These are phyloP conservation scores for Escovopsis sp. DNA, from an alignment of 2,329 filamentous ascomycete species.

Conservation along the genomic window DNA sequence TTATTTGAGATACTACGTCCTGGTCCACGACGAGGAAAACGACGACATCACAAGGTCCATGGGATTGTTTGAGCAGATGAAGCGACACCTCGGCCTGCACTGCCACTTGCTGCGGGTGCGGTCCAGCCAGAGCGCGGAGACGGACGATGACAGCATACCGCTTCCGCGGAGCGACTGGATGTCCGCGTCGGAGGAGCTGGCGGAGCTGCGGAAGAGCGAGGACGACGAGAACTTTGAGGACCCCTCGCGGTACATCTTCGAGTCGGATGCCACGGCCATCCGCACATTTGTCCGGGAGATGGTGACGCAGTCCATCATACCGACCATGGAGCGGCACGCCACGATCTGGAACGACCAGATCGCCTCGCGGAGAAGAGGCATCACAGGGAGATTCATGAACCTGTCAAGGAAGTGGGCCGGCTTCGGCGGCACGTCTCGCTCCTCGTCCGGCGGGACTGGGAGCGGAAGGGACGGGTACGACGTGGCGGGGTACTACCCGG, in stretches of 20 bases:
- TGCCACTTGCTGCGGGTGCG: conserved; percentile 82
- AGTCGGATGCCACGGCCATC: conserved; percentile 80
- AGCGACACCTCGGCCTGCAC: conserved; percentile 90
- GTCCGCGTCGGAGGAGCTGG: conserved; percentile 71
- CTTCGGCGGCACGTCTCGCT: conserved; percentile 56
- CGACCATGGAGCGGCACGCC: conserved; percentile 87
- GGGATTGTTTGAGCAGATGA: conserved; percentile 94
- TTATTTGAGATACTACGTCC: conserved; percentile 87
- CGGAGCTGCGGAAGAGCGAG: conserved; percentile 54
- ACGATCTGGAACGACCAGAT: conserved; percentile 96
- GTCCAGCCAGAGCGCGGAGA: conserved; percentile 71
- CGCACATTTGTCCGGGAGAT: conserved; percentile 85
- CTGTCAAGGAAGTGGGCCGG: conserved; percentile 80
- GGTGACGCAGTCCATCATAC: conserved; percentile 85
- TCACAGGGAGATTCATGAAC: conserved; percentile 88
- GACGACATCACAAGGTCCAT: conserved; percentile 88
- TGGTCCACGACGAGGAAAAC: conserved; percentile 90
- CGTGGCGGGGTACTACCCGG: conserved; percentile 62
- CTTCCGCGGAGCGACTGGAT: conserved; percentile 80
- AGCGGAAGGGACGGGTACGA: conserved; percentile 60
- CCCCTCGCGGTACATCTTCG: conserved; percentile 67
- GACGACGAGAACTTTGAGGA: conserved; percentile 55
- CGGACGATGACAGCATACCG: conserved; percentile 78
- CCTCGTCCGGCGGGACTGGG: conserved; percentile 37
- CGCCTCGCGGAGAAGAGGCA: conserved; percentile 72